Evolutionary conservation across 2,329 filamentous ascomycete genomes (phyloP), one percentile per base, ranked within the genome.

Genomic region (Mycocentrospora acerina): DNA sequence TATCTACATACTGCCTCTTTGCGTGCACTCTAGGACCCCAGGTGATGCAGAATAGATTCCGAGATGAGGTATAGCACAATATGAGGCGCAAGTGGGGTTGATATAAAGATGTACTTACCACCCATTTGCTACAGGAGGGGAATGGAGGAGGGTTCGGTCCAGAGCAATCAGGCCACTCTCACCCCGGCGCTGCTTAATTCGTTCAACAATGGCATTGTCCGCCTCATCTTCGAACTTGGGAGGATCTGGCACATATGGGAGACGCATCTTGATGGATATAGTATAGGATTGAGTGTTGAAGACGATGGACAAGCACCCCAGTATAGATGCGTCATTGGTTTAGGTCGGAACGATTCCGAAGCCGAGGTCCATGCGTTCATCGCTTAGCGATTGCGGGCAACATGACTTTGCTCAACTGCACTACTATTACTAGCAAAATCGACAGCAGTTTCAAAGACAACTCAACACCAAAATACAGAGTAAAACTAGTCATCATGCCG

Each of bases 71-170:
- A 22, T 5, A 22, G 9, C 5, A 22, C 19, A 9, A 22, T 9
- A 22, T 22, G 19, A 22, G 5, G 19, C 5, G 19, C 5, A 22
- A 22, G 5, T 5, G 19, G 19, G n/a, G 29, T 18, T 15, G 16
- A 6, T 7, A 18, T 22, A 16, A 14, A 26, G 7, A 16, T 30
- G 9, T 12, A 46, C 56, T 51, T 38, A 68, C 71, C 78, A 81
- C 37, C 78, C 78, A 55, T 80, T 76, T 28, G 77, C 71, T 11
- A 81, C 69, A 3, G 75, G 73, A 28, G 75, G 77, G 4, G 76
- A 72, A 53, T 80, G 77, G 3, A 81, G 66, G 6, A 80, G 67
- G 2, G 77, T 69, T 16, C 72, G 71, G 52, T 81, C 78, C 8
- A 80, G 70, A 5, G 74, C 71, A 27, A 79, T 69, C 17, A 81